A percentile compares a stretch with the other conserved stretches of the same genome.
phyloP scores from a whole-genome alignment of 192 early-diverging fungal species.

The Backusella sp. region DNA sequence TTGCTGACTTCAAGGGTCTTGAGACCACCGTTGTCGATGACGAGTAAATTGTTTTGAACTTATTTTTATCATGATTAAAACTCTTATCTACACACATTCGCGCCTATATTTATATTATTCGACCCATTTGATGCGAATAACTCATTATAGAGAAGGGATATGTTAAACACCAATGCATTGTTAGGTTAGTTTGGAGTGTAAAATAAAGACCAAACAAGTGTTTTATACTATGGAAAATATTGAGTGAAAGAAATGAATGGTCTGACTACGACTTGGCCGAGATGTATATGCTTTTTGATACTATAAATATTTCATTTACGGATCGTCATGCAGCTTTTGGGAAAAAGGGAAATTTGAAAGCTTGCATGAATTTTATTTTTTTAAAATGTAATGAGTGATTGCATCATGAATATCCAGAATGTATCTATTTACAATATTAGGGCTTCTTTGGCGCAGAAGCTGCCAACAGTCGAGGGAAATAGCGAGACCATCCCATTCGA shows the following conservation, averaged over 20 bases:
- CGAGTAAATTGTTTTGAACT: conserved; percentile 27
- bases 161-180: too few relatives aligned
- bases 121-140: too few relatives aligned
- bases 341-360: too few relatives aligned
- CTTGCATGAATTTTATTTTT: not conserved
- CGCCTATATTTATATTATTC: too few relatives aligned
- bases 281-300: too few relatives aligned
- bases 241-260: not conserved
- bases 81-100: not conserved
- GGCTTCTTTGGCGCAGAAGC: conserved; percentile 4
- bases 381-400: not conserved
- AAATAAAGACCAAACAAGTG: not conserved
- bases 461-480: conserved; percentile 16
- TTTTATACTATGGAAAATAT: not conserved
- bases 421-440: not conserved
- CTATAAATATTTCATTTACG: too few relatives aligned
- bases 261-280: too few relatives aligned
- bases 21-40: conserved; percentile 38
- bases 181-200: not conserved
- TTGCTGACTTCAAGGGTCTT: conserved; percentile 87
- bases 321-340: too few relatives aligned
- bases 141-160: too few relatives aligned
- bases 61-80: not conserved
- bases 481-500: conserved; percentile 43
- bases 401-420: not conserved